Conservation (phyloP, 352 stramenopile species). For the Globisporangium radiosum region DNA sequence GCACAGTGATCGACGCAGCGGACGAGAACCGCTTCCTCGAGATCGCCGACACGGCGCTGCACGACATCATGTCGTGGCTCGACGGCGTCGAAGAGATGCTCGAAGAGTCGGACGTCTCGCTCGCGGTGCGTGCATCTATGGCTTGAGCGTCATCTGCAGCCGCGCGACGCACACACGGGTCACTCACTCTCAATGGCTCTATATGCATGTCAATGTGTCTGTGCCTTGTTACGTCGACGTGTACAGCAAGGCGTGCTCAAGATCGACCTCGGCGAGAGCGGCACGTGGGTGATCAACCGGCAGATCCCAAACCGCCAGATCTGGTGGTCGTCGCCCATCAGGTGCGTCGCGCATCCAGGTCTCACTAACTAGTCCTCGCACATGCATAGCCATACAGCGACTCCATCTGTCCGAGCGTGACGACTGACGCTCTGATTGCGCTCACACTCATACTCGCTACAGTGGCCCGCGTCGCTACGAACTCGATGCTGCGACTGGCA, state of each 20-base stretch:
- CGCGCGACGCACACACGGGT: background rate
- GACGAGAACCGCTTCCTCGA: conserved; percentile 79
- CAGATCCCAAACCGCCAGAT: conserved; percentile 96
- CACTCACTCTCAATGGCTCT: background rate
- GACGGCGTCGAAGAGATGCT: conserved; percentile 85
- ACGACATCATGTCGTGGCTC: conserved; percentile 70
- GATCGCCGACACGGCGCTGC: conserved; percentile 63
- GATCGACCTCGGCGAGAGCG: conserved; percentile 89
- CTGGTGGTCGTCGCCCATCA: conserved; percentile 96
- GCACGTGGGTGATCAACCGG: conserved; percentile 97
- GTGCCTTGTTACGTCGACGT: too few species aligned
- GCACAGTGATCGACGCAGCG: conserved; percentile 18
- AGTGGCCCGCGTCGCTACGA: conserved; percentile 89
- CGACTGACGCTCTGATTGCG: too few species aligned
- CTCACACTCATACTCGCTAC: background rate
- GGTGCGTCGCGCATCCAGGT: conserved; percentile 21
- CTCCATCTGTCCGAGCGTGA: background rate
- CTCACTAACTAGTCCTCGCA: background rate
- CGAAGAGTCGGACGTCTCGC: conserved; percentile 74
- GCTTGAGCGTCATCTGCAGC: too few species aligned
- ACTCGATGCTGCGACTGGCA: conserved; percentile 54
- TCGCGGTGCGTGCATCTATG: conserved; percentile 35
- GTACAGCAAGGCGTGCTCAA: conserved; percentile 94
- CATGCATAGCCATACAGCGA: background rate
- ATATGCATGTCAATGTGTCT: background rate